Base-by-base conservation (phyloP, 768 basidiomycete species). In the Phaffia tasmanica region DNA sequence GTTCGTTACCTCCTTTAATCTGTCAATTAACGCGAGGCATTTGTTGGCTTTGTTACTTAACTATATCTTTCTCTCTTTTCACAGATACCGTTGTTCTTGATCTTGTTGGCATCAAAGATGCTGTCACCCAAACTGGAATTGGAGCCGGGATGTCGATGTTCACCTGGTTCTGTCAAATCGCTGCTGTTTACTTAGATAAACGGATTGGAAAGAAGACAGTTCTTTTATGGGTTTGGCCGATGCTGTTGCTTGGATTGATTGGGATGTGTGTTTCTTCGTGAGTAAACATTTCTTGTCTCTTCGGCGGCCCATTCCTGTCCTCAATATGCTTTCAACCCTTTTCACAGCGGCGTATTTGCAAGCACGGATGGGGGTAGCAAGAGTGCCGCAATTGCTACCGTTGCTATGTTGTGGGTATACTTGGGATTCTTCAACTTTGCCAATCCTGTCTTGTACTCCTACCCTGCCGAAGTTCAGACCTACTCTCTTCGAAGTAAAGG, bases 51-150 rank as follows among this genome's bases (percentile, higher is more conserved):
- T 11, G 11, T 11, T 57, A 27, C 23, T 51, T 51, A 18, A 50
- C 42, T 27, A 30, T 35, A 18, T 23, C 32, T 46, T 11, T 61
- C 3, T 48, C 18, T 9, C 25, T 7, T 53, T 48, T n/a, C 42
- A 29, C 42, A 70, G 69, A 73, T 68, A 70, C 71, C 23, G 70
- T 70, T 49, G 71, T 77, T 48, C 75, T 77, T 64, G 70, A 71
- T 18, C 70, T 70, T 7, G 77, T 77, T 59, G 77, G 77, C 25
- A 77, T 78, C 66, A 77, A 75, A 29, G 71, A 73, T 63, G 59
- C 76, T 0, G 71, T 74, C 4, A 73, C 73, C 19, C 78, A 77
- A 64, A 77, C 77, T n/a, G 78, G 78, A 50, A 76, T 78, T 72
- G 71, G 72, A 46, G 75, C 75, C 32, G 78, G 75, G 25, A 42